Conservation (phyloP, 257 asterid species). For the Salvia hispanica region DNA sequence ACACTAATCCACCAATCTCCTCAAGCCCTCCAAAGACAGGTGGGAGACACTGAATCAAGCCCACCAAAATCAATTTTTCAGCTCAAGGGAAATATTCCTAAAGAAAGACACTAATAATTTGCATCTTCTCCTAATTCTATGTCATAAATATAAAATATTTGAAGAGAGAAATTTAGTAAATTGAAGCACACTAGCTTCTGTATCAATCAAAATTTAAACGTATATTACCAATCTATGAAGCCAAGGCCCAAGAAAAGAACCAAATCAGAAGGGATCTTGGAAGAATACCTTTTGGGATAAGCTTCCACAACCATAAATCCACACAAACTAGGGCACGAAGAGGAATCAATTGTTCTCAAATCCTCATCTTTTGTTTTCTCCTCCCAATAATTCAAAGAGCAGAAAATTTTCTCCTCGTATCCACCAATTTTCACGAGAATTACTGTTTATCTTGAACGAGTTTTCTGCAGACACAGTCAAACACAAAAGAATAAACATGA, state of each 20-base stretch:
- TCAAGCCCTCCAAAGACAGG: constrained; percentile 42
- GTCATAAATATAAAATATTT: constrained; percentile 9
- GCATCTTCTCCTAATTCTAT: constrained; percentile 27
- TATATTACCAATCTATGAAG: constrained; percentile 88
- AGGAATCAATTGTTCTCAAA: constrained; percentile 57
- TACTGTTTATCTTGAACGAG: neutral
- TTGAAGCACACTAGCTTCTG: constrained; percentile 24
- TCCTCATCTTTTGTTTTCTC: constrained; percentile 41
- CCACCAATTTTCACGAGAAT: constrained; percentile 21
- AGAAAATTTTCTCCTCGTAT: neutral
- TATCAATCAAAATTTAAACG: neutral
- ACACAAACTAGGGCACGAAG: constrained; percentile 50
- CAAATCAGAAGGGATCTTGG: constrained; percentile 94
- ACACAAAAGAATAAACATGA: neutral
- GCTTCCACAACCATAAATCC: constrained; percentile 85
- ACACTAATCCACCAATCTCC: constrained; percentile 50
- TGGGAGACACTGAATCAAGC: constrained; percentile 46
- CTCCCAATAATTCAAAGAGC: constrained; percentile 13
- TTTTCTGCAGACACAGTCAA: constrained; percentile 26
- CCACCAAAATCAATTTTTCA: constrained; percentile 41
- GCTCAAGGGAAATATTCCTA: constrained; percentile 25
- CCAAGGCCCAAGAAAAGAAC: constrained; percentile 96
- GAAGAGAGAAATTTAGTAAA: neutral
- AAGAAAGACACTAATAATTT: constrained; percentile 33
- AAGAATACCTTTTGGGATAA: constrained; percentile 96